These are phyloP conservation scores for Monilinia aucupariae DNA, from an alignment of 2,329 filamentous ascomycete genomes.

Conservation along the genomic window DNA sequence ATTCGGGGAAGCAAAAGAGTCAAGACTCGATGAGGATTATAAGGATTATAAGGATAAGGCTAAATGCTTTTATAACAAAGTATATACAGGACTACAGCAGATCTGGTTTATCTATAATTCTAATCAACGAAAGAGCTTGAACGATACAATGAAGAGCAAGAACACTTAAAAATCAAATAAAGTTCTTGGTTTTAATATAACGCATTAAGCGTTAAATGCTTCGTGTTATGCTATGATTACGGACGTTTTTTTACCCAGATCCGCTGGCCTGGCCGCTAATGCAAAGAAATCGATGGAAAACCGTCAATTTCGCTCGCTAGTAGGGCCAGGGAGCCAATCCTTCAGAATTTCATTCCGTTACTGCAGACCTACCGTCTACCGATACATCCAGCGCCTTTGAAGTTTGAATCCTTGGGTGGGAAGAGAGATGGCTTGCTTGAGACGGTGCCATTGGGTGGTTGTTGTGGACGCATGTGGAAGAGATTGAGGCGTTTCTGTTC, in stretches of 20 bases:
- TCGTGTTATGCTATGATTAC: too few species aligned
- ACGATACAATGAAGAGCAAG: too few species aligned
- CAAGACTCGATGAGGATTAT: slow-evolving; percentile 11
- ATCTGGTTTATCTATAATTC: too few species aligned
- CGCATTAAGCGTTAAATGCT: too few species aligned
- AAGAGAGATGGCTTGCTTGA: slow-evolving; percentile 9
- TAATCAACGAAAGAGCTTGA: too few species aligned
- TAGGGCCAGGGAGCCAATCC: slow-evolving; percentile 30
- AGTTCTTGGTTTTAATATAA: too few species aligned
- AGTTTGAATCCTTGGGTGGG: slow-evolving; percentile 4
- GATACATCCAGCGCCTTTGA: slow-evolving; percentile 21
- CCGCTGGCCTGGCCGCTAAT: slow-evolving; percentile 34
- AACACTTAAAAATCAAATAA: too few species aligned
- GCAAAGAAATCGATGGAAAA: slow-evolving; percentile 31
- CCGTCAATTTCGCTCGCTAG: slow-evolving; percentile 27
- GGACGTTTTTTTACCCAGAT: slow-evolving; percentile 24
- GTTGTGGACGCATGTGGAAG: slow-evolving; percentile 18
- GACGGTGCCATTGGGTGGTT: slow-evolving; percentile 26
- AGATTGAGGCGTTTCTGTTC: slow-evolving; percentile 9
- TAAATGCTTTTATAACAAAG: too few species aligned
- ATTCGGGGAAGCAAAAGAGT: slow-evolving; percentile 2
- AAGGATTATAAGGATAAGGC: too few species aligned
- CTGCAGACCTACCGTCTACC: slow-evolving; percentile 19
- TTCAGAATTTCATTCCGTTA: slow-evolving; percentile 16
- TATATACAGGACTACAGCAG: too few species aligned